Percentiles rank a stretch among this genome's conserved stretches.
phyloP scores from a whole-genome alignment of 106 monocot genomes.

The Dendrobium huoshanense region DNA sequence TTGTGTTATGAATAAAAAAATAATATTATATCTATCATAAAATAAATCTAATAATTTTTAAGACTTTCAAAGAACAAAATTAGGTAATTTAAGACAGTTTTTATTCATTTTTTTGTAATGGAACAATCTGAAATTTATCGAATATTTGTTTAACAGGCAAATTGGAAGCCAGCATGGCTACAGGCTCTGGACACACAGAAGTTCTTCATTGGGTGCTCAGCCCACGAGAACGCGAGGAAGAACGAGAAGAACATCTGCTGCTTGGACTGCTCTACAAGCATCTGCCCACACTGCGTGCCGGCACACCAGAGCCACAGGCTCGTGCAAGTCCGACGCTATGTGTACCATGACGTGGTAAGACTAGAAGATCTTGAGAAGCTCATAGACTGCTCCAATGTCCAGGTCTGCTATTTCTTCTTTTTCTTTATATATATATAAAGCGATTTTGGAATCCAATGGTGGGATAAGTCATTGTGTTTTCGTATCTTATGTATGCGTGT shows the following conservation, averaged over 20 bases:
- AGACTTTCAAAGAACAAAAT: too few species aligned
- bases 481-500: not conserved
- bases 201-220: constrained; percentile 64
- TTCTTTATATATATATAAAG: not conserved
- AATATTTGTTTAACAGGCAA: too few species aligned
- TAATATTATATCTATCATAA: too few species aligned
- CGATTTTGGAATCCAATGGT: not conserved
- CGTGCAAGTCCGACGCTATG: constrained; percentile 78
- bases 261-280: constrained; percentile 78
- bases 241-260: constrained; percentile 95
- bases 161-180: constrained; percentile 66
- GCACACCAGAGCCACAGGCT: constrained; percentile 61
- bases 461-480: not conserved
- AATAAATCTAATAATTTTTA: too few species aligned
- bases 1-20: too few species aligned
- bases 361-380: constrained; percentile 87
- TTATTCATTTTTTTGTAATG: too few species aligned
- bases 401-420: constrained; percentile 22
- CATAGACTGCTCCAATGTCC: constrained; percentile 88
- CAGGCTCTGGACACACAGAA: constrained; percentile 62
- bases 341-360: constrained; percentile 77
- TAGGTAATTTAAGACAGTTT: too few species aligned
- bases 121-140: too few species aligned
- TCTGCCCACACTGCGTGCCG: constrained; percentile 73
- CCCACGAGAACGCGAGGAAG: constrained; percentile 62